Conservation (phyloP, 257 asterid genomes). For the Pogostemon cablin region DNA sequence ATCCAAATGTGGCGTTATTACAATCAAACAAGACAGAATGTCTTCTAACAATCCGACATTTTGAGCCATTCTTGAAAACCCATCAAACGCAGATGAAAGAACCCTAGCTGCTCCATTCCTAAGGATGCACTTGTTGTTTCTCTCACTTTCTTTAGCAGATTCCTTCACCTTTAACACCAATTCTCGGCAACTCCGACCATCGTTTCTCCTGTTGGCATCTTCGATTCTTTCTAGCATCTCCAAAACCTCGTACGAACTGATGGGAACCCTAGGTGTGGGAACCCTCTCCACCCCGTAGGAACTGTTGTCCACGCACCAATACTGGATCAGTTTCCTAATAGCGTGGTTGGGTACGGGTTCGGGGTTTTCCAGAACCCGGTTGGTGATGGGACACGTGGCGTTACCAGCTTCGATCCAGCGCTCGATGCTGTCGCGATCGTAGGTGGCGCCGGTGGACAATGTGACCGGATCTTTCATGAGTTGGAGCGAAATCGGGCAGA, state of each 20-base stretch:
- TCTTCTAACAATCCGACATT: constrained; percentile 30
- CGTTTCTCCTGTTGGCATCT: constrained; percentile 11
- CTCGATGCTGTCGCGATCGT: constrained; percentile 59
- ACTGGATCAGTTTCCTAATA: constrained; percentile 49
- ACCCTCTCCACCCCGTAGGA: constrained; percentile 50
- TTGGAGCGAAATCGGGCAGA: constrained; percentile 48
- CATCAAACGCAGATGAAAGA: constrained; percentile 43
- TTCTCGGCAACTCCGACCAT: constrained; percentile 32
- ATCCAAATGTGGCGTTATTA: constrained; percentile 33
- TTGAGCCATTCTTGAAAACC: constrained; percentile 34
- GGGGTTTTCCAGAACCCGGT: constrained; percentile 33
- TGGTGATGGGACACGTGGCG: constrained; percentile 54
- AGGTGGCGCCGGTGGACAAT: constrained; percentile 59
- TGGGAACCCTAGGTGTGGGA: constrained; percentile 51
- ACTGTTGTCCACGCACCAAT: constrained; percentile 58
- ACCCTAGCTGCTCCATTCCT: constrained; percentile 33
- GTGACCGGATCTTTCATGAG: constrained; percentile 71
- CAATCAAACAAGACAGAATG: constrained; percentile 40
- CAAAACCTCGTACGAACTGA: constrained; percentile 36
- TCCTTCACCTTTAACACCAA: constrained; percentile 36
- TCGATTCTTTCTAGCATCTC: constrained; percentile 31
- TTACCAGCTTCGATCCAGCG: constrained; percentile 56
- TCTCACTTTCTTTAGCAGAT: constrained; percentile 46
- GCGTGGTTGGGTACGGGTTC: constrained; percentile 46
- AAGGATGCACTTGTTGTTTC: constrained; percentile 45